phyloP scores from a whole-genome alignment of 2,329 filamentous ascomycete species.

The Colletotrichum plurivorum region DNA sequence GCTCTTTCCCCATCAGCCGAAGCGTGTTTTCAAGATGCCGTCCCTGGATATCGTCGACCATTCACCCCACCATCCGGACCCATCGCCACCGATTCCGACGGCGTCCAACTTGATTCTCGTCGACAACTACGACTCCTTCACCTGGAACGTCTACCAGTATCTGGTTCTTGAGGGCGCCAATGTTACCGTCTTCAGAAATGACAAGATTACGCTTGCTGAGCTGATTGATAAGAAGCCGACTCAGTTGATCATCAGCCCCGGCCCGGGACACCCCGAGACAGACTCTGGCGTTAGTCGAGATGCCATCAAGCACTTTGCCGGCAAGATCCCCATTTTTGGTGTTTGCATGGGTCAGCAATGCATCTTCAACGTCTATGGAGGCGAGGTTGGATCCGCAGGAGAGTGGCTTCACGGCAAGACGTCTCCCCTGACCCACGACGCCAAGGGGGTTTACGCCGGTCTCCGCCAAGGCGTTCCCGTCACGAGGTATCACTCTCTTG shows the following conservation, averaged over 20 bases:
- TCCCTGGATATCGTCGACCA: constrained; percentile 76
- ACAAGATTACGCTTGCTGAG: constrained; percentile 89
- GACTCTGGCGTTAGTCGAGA: constrained; percentile 96
- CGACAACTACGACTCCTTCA: constrained; percentile 99
- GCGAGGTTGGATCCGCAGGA: constrained; percentile 90
- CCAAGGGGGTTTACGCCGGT: constrained; percentile 90
- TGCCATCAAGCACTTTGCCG: constrained; percentile 90
- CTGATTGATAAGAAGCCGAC: constrained; percentile 88
- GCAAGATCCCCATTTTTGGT: constrained; percentile 95
- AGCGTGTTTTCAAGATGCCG: constrained; percentile 58
- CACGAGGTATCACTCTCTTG: constrained; percentile 95
- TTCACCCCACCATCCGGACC: constrained; percentile 87
- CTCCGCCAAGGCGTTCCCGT: constrained; percentile 86
- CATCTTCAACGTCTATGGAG: constrained; percentile 94
- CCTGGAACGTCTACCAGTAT: constrained; percentile 99
- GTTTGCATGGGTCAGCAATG: constrained; percentile 99
- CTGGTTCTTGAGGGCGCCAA: constrained; percentile 94
- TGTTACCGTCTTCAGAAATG: constrained; percentile 92
- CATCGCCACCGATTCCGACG: constrained; percentile 78
- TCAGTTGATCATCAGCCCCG: constrained; percentile 94
- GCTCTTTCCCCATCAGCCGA: background rate
- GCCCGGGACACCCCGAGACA: constrained; percentile 90
- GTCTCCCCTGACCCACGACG: constrained; percentile 89
- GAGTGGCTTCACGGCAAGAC: constrained; percentile 99
- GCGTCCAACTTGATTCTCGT: constrained; percentile 95